A percentile compares a stretch with the other conserved stretches of the same genome.
Conservation (phyloP, 139 green algal genomes). For the Chlamydomonas incerta region DNA sequence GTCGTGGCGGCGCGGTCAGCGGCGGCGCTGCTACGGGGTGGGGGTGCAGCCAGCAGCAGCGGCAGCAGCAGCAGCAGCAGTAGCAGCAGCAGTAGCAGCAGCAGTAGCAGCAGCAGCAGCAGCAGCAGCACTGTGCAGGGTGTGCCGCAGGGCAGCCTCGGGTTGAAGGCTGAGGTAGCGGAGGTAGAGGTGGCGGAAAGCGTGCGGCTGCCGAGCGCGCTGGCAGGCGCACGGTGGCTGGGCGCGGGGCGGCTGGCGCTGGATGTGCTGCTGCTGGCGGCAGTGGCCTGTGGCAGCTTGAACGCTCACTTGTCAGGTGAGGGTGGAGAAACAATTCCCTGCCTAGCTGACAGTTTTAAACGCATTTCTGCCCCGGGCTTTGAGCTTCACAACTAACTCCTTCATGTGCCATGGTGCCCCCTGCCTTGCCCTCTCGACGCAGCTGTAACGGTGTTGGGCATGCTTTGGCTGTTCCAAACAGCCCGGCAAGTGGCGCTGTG, state of each 20-base stretch:
- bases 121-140: too few relatives aligned
- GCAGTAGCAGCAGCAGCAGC: too few relatives aligned
- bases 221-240: neutral
- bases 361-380: too few relatives aligned
- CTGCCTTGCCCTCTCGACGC: neutral
- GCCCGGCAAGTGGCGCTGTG: neutral
- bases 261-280: neutral
- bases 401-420: too few relatives aligned
- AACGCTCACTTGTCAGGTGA: neutral
- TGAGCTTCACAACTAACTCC: too few relatives aligned
- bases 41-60: neutral
- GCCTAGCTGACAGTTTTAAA: too few relatives aligned
- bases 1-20: neutral
- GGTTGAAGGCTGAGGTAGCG: too few relatives aligned
- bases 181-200: neutral
- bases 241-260: neutral
- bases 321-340: too few relatives aligned
- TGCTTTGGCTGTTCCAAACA: slow-evolving; percentile 18
- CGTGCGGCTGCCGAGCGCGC: too few relatives aligned
- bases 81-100: too few relatives aligned
- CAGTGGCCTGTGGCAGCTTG: neutral
- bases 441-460: slow-evolving; percentile 10
- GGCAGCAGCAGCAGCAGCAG: neutral
- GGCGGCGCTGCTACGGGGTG: neutral
- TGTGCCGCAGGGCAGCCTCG: too few relatives aligned